These are phyloP conservation scores for Betula pendula DNA, from an alignment of 306 rosid genomes.

Conservation along the genomic window DNA sequence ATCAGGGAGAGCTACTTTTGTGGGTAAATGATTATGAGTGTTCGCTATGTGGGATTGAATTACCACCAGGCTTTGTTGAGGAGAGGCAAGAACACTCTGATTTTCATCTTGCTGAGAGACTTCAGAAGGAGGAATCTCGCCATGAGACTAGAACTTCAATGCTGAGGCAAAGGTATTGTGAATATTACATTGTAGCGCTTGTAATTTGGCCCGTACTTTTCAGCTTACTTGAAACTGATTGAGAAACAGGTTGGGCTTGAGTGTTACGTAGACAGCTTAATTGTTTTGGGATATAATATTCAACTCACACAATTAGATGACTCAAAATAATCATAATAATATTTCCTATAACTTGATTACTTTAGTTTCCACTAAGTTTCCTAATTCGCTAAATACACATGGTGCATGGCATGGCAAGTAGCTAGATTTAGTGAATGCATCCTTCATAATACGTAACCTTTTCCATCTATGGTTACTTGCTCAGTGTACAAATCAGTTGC, in stretches of 20 bases:
- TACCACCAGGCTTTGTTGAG: constrained; percentile 63
- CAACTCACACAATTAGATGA: not conserved
- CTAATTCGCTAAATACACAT: not conserved
- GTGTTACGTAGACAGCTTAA: not conserved
- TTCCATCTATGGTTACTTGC: not conserved
- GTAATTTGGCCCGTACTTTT: too few relatives aligned
- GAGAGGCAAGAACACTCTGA: constrained; percentile 91
- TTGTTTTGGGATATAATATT: not conserved
- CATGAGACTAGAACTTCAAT: constrained; percentile 26
- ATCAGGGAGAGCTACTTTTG: constrained; percentile 33
- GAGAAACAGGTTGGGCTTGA: not conserved
- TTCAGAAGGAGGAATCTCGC: constrained; percentile 79
- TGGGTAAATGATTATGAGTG: constrained; percentile 87
- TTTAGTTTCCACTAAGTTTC: not conserved
- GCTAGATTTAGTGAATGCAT: not conserved
- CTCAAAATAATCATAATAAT: too few relatives aligned
- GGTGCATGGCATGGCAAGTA: not conserved
- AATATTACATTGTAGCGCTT: not conserved
- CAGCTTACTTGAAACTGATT: too few relatives aligned
- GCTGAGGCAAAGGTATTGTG: constrained; percentile 50
- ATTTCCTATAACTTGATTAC: too few relatives aligned
- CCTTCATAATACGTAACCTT: not conserved
- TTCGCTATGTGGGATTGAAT: constrained; percentile 78
- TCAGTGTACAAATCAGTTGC: not conserved
- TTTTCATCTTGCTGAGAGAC: constrained; percentile 90